Base-by-base conservation (phyloP, 352 stramenopile genomes). In the Lagenidium giganteum region DNA sequence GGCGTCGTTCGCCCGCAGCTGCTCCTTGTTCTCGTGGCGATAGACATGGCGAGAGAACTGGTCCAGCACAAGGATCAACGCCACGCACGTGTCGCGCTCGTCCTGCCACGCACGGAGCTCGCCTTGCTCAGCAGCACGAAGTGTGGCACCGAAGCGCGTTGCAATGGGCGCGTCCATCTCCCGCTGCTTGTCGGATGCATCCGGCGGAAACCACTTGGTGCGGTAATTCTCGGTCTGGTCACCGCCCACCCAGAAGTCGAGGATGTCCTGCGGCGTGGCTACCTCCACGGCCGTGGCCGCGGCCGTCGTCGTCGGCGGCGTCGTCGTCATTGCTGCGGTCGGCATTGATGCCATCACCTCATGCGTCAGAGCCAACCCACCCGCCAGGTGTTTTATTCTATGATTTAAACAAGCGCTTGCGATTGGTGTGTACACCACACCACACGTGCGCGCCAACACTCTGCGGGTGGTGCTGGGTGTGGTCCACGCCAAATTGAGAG, bases 31-130 rank as follows among this genome's bases (percentile, higher is more conserved):
- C 8, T 54, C 53, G 22, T 66, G 39, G 31, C 84, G 70, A 45
- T 87, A 83, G 8, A 93, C 54, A 46, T 95, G 84, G 1, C 84
- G 64, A 18, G 82, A 89, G 53, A 95, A 83, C 51, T 95, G 87
- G 52, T 96, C 87, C 14, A 96, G 47, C 23, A 96, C 25, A 32
- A 96, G 47, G 26, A 95, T 79, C 1, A 95, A 61, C 38, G 83
- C 83, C 35, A 96, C 66, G 42, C 72, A 74, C 29, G 55, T 44
- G 30, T 75, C 54, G 2, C 50, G 61, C 9, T 54, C 47, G 2
- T 45, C 14, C 11, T 63, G 56, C 80, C 80, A 93, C 13, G 37
- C 33, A 21, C 68, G 51, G 35, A 88, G 63, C 42, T 86, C 64
- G 32, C 49, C 39, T 16, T 37, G 45, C 54, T 83, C 71, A 1